Evolutionary conservation across 176 grass and related monocot genomes (phyloP), one percentile per base, ranked within the genome.

Genomic region (Dactylis glomerata): DNA sequence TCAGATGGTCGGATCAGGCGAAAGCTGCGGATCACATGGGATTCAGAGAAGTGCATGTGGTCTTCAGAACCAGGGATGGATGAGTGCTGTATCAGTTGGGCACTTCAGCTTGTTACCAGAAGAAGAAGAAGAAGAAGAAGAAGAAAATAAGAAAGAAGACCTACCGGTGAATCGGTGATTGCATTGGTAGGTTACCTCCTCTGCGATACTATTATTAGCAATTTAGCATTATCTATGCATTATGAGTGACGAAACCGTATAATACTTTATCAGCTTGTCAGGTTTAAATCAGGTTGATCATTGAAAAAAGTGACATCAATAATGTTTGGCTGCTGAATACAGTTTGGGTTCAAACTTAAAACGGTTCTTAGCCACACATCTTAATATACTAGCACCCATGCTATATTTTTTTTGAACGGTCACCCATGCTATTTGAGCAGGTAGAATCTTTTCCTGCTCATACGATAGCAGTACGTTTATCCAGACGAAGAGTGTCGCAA

Each of bases 361-460:
- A 3, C 32, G 2, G 17, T 5, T 17, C 5, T 17, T 11, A 65
- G 31, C 44, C 46, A 28, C 46, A 79, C 55, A 52, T 50, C 20
- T 84, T 73, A 56, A 73, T 46, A 89, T 44, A 45, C 17, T 8
- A 3, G 41, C 32, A 42, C 56, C 61, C 67, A 30, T 41, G 56
- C 37, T 77, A 68, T 75, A 40, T 40, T 7, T n/a, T n/a, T n/a
- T n/a, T n/a, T n/a, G n/a, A n/a, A n/a, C n/a, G n/a, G n/a, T n/a
- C 30, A 40, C 54, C 56, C 65, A 27, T 38, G 54, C 34, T 76
- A 68, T 76, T 56, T 49, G 46, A 58, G 34, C 55, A 67, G 11
- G 38, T 33, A 54, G 38, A 81, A 89, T 89, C 50, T 77, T 70
- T 76, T 68, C 10, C 36, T 68, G 47, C 70, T 59, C 37, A 47